Evolutionary conservation across 441 rosid genomes (phyloP), one percentile per base, ranked within the genome.

Genomic region (Syzygium malaccense): DNA sequence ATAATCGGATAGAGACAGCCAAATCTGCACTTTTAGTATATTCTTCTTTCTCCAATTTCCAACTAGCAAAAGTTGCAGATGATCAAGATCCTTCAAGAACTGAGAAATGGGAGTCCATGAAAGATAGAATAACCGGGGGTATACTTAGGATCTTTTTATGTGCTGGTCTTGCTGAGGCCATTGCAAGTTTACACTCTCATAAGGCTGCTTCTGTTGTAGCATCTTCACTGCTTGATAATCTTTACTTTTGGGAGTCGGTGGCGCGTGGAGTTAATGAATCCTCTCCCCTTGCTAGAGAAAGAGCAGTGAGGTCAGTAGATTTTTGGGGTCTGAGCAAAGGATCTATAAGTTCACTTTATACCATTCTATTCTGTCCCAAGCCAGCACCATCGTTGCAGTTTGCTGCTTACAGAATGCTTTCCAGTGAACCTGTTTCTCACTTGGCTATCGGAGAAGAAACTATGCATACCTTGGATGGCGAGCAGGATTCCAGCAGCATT

Each of bases 321-420:
- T 95, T 96, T 89, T 96, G 99, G 99, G 99, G 98, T 32, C 93
- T 98, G 86, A 93, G 94, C 91, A 96, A 92, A 91, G 99, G 98
- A 90, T 92, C 99, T 56, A 93, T 97, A 86, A 93, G 93, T 94
- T 92, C 99, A 88, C 93, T 98, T 91, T 98, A 96, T 92, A 94
- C 98, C 86, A 90, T 97, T 88, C 90, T 98, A 89, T 96, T 95
- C 91, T 95, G 99, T 90, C 92, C 98, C 90, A 90, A 90, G 88
- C 95, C 96, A 85, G 92, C 94, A 60, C 94, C 96, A 62, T 91
- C 94, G 18, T 87, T 97, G 93, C 99, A 97, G 92, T 93, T 92
- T 92, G 96, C 99, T 90, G 97, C 99, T 88, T 97, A 94, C 94
- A 91, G 90, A 90, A 93, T 96, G 93, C 94, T 98, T 92, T 95